A percentile compares a stretch with the other conserved stretches of the same genome.
Conservation (phyloP, 78 protist species). For the Tieghemostelium lacteum region DNA sequence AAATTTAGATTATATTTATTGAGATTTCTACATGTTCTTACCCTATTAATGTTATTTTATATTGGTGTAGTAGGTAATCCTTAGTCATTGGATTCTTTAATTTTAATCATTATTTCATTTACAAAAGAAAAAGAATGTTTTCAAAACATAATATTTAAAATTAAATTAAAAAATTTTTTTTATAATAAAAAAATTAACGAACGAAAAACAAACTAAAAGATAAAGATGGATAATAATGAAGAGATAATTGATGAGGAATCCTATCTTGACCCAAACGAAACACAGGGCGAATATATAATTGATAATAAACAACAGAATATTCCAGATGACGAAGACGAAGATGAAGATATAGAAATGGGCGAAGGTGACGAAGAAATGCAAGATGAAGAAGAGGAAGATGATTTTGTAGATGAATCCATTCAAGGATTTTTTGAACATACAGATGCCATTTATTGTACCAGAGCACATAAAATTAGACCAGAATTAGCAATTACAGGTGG, state of each 20-base stretch:
- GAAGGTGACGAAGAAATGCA: constrained; percentile 4
- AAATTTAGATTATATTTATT: too few relatives aligned
- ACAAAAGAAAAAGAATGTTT: neutral
- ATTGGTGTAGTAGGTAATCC: neutral
- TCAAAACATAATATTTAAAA: too few relatives aligned
- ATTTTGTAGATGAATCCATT: constrained; percentile 78
- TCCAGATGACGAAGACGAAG: constrained; percentile 24
- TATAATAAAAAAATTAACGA: too few relatives aligned
- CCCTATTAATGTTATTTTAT: neutral
- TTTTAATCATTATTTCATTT: neutral
- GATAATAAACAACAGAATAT: neutral
- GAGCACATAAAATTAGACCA: neutral
- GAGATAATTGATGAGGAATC: neutral
- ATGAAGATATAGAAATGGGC: constrained; percentile 20
- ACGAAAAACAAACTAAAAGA: too few relatives aligned
- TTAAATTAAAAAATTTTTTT: too few relatives aligned
- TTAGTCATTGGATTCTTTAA: neutral
- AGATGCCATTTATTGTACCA: constrained; percentile 68
- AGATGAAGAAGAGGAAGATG: constrained; percentile 25
- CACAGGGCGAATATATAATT: neutral
- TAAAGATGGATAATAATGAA: neutral
- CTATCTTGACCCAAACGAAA: constrained; percentile 21
- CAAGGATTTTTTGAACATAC: constrained; percentile 79
- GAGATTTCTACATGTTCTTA: neutral
- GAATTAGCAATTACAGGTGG: constrained; percentile 76